A percentile compares a stretch with the other conserved stretches of the same genome.
Conservation (phyloP, 306 rosid species). For the Myrica gale region DNA sequence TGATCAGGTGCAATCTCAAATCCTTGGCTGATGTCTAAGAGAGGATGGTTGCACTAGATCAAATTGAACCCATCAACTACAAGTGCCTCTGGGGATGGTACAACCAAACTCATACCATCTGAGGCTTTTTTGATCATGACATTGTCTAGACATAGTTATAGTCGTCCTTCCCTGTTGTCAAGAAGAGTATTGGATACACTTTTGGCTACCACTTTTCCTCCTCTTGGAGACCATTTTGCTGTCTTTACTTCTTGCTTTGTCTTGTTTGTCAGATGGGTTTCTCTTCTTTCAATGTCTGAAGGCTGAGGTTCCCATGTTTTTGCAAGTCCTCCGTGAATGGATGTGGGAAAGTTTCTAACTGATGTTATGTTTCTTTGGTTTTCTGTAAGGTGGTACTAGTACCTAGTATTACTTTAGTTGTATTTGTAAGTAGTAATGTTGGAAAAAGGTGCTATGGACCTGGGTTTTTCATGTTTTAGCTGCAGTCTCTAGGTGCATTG, state of each 20-base stretch:
- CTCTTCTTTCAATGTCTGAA: constrained; percentile 32
- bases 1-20: constrained; percentile 91
- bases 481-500: constrained; percentile 29
- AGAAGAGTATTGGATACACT: constrained; percentile 59
- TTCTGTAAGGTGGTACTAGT: constrained; percentile 53
- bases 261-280: constrained; percentile 36
- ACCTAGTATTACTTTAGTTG: constrained; percentile 39
- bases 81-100: constrained; percentile 36
- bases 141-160: constrained; percentile 66
- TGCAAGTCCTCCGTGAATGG: constrained; percentile 36
- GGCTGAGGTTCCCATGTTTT: constrained; percentile 38
- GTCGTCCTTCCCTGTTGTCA: constrained; percentile 52
- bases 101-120: constrained; percentile 35
- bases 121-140: constrained; percentile 46
- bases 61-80: constrained; percentile 58
- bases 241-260: constrained; percentile 31
- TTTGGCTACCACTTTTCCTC: constrained; percentile 42
- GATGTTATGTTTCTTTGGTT: constrained; percentile 45
- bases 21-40: constrained; percentile 96
- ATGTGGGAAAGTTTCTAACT: constrained; percentile 37
- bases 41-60: constrained; percentile 90
- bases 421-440: constrained; percentile 58
- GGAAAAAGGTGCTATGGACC: constrained; percentile 34
- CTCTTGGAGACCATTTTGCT: constrained; percentile 46
- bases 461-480: constrained; percentile 37